Conservation (phyloP, 352 stramenopile genomes). For the Pythium inflatum region DNA sequence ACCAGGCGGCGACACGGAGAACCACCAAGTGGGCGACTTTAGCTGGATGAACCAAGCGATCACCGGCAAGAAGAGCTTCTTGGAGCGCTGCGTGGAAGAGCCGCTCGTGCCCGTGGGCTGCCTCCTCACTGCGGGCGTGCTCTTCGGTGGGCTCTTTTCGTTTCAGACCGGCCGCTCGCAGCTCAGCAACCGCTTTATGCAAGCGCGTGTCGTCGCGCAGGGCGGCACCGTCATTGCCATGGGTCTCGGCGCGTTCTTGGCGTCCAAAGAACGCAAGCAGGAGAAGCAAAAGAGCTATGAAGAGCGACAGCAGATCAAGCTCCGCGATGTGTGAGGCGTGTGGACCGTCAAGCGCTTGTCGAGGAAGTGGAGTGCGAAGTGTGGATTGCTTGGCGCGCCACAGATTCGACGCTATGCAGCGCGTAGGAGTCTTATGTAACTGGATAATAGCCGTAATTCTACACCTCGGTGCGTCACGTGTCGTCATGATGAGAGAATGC, state of each 20-base stretch:
- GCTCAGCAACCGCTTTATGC: conserved; percentile 85
- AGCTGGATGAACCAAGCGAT: conserved; percentile 65
- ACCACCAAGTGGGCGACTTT: conserved; percentile 57
- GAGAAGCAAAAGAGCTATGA: conserved; percentile 65
- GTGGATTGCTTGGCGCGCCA: neutral
- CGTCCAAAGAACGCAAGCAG: conserved; percentile 52
- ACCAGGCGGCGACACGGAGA: conserved; percentile 19
- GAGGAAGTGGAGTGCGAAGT: conserved; percentile 6
- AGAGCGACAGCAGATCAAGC: conserved; percentile 70
- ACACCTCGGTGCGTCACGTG: too few relatives aligned
- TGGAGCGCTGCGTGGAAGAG: conserved; percentile 68
- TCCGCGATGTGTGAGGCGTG: conserved; percentile 32
- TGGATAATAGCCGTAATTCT: too few relatives aligned
- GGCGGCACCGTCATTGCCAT: conserved; percentile 73
- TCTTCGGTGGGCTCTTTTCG: conserved; percentile 69
- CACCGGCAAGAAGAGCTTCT: conserved; percentile 67
- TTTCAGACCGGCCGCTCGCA: conserved; percentile 78
- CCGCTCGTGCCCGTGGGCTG: conserved; percentile 79
- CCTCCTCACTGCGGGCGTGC: conserved; percentile 59
- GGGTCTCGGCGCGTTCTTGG: conserved; percentile 48
- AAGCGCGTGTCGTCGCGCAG: conserved; percentile 74
- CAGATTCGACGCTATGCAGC: too few relatives aligned
- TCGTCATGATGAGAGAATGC: too few relatives aligned
- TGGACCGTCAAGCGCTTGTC: conserved; percentile 6
- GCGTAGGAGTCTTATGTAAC: too few relatives aligned